Evolutionary conservation across 805 yeast species (phyloP).

Genomic region (Ogataea sp.): DNA sequence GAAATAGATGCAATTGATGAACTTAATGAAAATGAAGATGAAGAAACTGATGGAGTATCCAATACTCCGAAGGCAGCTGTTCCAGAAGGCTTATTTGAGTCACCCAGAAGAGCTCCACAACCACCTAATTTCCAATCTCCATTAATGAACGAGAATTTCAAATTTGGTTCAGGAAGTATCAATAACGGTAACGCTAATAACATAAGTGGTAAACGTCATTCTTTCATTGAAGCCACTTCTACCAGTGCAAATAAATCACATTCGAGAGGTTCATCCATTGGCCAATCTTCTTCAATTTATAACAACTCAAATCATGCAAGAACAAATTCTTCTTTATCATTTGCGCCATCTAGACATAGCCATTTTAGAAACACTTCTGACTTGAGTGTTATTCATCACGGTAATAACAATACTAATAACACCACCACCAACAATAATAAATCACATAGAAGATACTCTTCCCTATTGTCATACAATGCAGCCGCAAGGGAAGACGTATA

Average conservation of each 20-base stretch:
- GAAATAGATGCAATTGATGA: conserved; percentile 3
- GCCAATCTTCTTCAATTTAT: conserved; percentile 33
- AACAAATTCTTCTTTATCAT: conserved; percentile 25
- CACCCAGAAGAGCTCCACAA: conserved; percentile 69
- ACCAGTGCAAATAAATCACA: conserved; percentile 6
- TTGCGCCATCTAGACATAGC: conserved; percentile 12
- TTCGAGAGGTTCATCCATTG: conserved; percentile 20
- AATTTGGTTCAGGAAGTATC: conserved; percentile 15
- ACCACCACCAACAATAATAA: neutral
- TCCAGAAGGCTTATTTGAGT: conserved; percentile 32
- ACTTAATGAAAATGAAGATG: neutral
- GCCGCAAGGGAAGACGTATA: conserved; percentile 14
- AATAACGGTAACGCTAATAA: conserved; percentile 4
- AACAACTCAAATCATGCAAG: conserved; percentile 28
- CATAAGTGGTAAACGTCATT: conserved; percentile 4
- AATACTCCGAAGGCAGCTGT: too few relatives aligned
- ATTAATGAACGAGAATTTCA: conserved; percentile 12
- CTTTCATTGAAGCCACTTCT: conserved; percentile 4
- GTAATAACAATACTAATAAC: conserved; percentile 8
- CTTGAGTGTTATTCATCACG: conserved; percentile 22
- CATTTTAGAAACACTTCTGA: conserved; percentile 40
- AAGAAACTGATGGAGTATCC: neutral
- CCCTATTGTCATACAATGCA: conserved; percentile 38
- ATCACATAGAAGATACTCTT: conserved; percentile 51
- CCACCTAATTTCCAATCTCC: conserved; percentile 41